These are phyloP conservation scores for Candida berthetii DNA, from an alignment of 805 yeast genomes.

Conservation along the genomic window DNA sequence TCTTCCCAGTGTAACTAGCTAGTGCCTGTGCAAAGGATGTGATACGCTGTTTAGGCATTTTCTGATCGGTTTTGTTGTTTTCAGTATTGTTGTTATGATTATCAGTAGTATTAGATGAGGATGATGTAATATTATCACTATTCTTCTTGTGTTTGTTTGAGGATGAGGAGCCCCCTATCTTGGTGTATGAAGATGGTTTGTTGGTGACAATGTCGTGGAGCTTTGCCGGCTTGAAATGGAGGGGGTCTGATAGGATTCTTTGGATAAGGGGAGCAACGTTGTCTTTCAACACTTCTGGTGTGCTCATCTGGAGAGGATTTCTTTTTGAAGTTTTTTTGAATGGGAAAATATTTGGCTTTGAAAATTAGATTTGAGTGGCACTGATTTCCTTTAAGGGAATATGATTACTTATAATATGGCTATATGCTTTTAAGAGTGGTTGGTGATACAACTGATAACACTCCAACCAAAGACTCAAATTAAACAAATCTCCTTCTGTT, in stretches of 20 bases:
- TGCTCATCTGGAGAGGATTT: slow-evolving; percentile 12
- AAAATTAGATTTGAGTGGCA: no score
- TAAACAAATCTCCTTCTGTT: no score
- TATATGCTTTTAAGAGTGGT: no score
- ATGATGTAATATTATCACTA: no score
- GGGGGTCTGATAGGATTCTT: slow-evolving; percentile 53
- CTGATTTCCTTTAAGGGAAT: no score
- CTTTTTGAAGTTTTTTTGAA: neutral
- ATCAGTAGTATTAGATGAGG: neutral
- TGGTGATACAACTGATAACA: no score
- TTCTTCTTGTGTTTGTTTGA: no score
- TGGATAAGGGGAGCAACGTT: slow-evolving; percentile 52
- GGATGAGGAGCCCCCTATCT: slow-evolving; percentile 8
- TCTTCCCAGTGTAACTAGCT: slow-evolving; percentile 20
- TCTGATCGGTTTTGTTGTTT: neutral
- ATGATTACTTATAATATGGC: no score
- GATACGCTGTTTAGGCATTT: slow-evolving; percentile 6
- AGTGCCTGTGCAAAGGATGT: slow-evolving; percentile 19
- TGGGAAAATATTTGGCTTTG: no score
- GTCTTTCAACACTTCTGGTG: slow-evolving; percentile 20
- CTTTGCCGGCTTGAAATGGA: slow-evolving; percentile 57
- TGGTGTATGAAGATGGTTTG: slow-evolving; percentile 44
- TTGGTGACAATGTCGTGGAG: slow-evolving; percentile 40
- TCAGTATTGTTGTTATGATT: neutral
- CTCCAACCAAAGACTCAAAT: no score